These are phyloP conservation scores for Aspergillus sp. DNA, from an alignment of 2,329 filamentous ascomycete genomes.

Conservation along the genomic window DNA sequence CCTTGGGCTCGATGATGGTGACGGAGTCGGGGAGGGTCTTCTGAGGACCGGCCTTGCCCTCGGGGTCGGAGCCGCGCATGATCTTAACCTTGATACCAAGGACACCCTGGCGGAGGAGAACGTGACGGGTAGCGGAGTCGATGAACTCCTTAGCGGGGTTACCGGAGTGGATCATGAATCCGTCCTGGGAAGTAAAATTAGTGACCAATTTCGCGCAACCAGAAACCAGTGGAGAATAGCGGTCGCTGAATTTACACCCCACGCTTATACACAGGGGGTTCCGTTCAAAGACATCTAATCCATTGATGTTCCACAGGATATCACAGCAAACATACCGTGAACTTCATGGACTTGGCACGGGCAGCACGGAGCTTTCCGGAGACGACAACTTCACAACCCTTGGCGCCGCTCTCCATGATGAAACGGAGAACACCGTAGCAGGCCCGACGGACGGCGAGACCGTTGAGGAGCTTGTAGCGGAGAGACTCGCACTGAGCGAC, in stretches of 20 bases:
- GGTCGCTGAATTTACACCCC: neutral
- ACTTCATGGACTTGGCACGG: conserved; percentile 99
- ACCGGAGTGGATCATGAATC: conserved; percentile 99
- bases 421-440: conserved; percentile 99
- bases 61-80: conserved; percentile 99
- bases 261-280: neutral
- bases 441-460: conserved; percentile 95
- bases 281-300: neutral
- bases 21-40: conserved; percentile 98
- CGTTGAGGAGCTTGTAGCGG: conserved; percentile 99
- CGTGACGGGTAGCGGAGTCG: conserved; percentile 96
- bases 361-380: conserved; percentile 98
- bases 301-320: neutral
- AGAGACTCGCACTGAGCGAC: conserved; percentile 99
- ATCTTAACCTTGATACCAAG: conserved; percentile 99
- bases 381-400: conserved; percentile 99
- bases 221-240: neutral
- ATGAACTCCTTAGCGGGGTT: conserved; percentile 99
- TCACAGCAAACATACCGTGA: conserved; percentile 68
- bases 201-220: conserved; percentile 4
- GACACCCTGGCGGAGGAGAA: conserved; percentile 99
- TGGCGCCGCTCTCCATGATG: conserved; percentile 99
- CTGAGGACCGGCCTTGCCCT: conserved; percentile 97
- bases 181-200: conserved; percentile 57
- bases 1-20: conserved; percentile 99